Evolutionary conservation across 116 monocot genomes (phyloP).

Genomic region (Iris pallida): DNA sequence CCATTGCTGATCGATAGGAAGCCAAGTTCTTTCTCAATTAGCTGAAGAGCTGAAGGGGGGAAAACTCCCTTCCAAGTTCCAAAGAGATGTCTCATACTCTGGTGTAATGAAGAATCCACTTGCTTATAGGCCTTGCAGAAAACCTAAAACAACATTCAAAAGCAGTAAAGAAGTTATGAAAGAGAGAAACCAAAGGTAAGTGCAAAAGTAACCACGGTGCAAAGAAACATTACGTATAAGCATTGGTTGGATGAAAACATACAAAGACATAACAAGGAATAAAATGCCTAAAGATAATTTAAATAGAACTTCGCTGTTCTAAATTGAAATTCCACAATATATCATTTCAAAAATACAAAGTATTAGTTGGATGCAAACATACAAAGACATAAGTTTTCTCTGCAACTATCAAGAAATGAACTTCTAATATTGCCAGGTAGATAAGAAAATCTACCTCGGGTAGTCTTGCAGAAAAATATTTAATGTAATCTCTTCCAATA

Average conservation of each 20-base stretch:
- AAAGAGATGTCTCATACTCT: conserved; percentile 94
- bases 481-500: conserved; percentile 87
- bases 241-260: neutral
- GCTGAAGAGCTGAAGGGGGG: conserved; percentile 55
- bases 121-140: conserved; percentile 96
- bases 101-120: conserved; percentile 85
- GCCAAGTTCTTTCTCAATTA: conserved; percentile 86
- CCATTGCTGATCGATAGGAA: conserved; percentile 58
- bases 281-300: too few species aligned
- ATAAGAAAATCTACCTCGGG: conserved; percentile 54
- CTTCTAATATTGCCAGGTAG: neutral
- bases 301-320: too few species aligned
- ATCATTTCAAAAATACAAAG: neutral
- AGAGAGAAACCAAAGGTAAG: neutral
- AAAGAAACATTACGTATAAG: neutral
- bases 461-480: conserved; percentile 67
- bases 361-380: neutral
- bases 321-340: neutral
- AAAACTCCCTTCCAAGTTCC: conserved; percentile 99
- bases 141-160: conserved; percentile 38
- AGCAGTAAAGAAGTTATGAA: neutral
- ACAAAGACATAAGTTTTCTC: neutral
- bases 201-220: neutral
- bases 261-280: too few species aligned
- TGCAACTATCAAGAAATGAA: neutral